phyloP scores from a whole-genome alignment of 148 eudicot genomes.

The Dianthus caryophyllus region DNA sequence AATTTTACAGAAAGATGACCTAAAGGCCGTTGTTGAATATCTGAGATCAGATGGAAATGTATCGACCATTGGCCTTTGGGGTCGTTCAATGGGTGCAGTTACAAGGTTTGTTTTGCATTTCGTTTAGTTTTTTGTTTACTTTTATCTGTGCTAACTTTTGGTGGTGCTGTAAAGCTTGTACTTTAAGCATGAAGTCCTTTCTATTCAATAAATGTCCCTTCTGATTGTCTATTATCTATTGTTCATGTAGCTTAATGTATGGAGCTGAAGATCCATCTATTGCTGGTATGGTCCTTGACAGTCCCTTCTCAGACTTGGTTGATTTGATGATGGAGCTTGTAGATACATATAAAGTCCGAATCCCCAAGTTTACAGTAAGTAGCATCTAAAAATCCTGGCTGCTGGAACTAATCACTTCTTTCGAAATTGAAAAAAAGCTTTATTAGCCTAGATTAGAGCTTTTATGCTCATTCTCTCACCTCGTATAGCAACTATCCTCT shows the following conservation, averaged over 20 bases:
- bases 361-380: constrained; percentile 94
- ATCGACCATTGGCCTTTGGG: constrained; percentile 95
- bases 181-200: not conserved
- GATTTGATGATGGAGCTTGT: constrained; percentile 99
- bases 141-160: not conserved
- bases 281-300: constrained; percentile 98
- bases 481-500: not conserved
- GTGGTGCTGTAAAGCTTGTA: not conserved
- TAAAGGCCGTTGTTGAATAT: constrained; percentile 79
- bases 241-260: constrained; percentile 77
- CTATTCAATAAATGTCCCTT: constrained; percentile 2
- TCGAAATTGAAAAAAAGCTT: not conserved
- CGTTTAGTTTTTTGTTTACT: not conserved
- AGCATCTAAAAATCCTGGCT: constrained; percentile 2
- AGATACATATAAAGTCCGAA: constrained; percentile 87
- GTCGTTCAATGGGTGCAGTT: constrained; percentile 99
- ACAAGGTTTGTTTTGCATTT: constrained; percentile 52
- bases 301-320: constrained; percentile 95
- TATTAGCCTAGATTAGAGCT: not conserved
- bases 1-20: constrained; percentile 78
- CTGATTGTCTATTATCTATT: constrained; percentile 12
- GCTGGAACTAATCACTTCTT: not conserved
- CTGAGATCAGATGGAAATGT: constrained; percentile 79
- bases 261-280: constrained; percentile 99
- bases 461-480: constrained; percentile 2